Conservation (phyloP, 331 rosid genomes). For the Malus hybrid region DNA sequence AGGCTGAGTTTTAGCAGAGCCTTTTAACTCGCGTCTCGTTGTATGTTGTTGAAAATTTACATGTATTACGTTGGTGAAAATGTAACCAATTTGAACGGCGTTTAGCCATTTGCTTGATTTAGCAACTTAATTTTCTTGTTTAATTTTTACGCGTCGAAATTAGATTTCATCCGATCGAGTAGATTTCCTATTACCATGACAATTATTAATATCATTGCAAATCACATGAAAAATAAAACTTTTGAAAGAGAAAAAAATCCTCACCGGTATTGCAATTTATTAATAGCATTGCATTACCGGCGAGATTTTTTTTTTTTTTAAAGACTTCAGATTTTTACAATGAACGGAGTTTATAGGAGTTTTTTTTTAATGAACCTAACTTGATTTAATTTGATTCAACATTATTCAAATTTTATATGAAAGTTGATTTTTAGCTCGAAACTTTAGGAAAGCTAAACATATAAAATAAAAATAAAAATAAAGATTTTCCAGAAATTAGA, state of each 20-base stretch:
- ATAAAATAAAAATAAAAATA: neutral
- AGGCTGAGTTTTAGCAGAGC: conserved; percentile 21
- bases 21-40: neutral
- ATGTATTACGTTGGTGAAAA: neutral
- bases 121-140: neutral
- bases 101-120: neutral
- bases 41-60: neutral
- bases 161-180: neutral
- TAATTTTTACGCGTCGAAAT: neutral
- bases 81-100: neutral
- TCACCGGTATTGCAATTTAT: no score
- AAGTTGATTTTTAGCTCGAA: neutral
- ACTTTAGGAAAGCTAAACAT: neutral
- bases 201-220: no score
- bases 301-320: no score
- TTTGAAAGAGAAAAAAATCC: no score
- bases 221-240: no score
- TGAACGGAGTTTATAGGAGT: no score
- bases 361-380: no score
- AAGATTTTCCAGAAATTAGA: neutral
- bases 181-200: neutral
- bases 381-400: neutral
- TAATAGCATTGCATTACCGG: no score
- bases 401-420: neutral
- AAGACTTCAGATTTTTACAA: no score